A percentile compares a stretch with the other conserved stretches of the same genome.
These are phyloP conservation scores for Nelumbo lutea DNA, from an alignment of 164 flowering plant genomes.

Conservation along the genomic window DNA sequence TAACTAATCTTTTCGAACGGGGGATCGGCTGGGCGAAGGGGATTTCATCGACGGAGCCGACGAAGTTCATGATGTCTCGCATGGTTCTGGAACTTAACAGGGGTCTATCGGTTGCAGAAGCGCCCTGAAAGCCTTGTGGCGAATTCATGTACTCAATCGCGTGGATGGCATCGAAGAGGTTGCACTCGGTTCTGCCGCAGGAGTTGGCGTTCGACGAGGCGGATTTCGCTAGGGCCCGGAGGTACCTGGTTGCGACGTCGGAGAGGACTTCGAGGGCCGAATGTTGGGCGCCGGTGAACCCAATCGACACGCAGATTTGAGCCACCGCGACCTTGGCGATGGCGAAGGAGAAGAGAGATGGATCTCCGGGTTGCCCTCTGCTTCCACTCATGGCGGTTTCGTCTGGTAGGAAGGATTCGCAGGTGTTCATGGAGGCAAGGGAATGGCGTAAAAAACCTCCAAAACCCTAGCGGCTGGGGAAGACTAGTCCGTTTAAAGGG, in stretches of 20 bases:
- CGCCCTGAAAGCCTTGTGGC: slow-evolving; percentile 28
- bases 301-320: slow-evolving; percentile 47
- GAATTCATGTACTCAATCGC: slow-evolving; percentile 35
- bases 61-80: slow-evolving; percentile 26
- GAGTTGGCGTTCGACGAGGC: slow-evolving; percentile 30
- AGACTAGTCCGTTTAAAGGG: no score
- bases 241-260: slow-evolving; percentile 28
- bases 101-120: slow-evolving; percentile 3
- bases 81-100: slow-evolving; percentile 18
- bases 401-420: not conserved
- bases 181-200: slow-evolving; percentile 37
- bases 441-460: not conserved
- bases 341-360: slow-evolving; percentile 13
- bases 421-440: not conserved
- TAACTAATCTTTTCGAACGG: not conserved
- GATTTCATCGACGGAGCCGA: slow-evolving; percentile 25
- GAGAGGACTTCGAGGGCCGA: slow-evolving; percentile 41
- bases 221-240: slow-evolving; percentile 23
- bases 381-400: not conserved
- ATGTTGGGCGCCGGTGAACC: slow-evolving; percentile 25
- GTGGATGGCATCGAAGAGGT: slow-evolving; percentile 32
- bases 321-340: slow-evolving; percentile 34
- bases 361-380: slow-evolving; percentile 2
- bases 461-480: not conserved
- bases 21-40: slow-evolving; percentile 53